Evolutionary conservation across 2,329 filamentous ascomycete genomes (phyloP).

Genomic region (Ceratocystis eucalypticola): DNA sequence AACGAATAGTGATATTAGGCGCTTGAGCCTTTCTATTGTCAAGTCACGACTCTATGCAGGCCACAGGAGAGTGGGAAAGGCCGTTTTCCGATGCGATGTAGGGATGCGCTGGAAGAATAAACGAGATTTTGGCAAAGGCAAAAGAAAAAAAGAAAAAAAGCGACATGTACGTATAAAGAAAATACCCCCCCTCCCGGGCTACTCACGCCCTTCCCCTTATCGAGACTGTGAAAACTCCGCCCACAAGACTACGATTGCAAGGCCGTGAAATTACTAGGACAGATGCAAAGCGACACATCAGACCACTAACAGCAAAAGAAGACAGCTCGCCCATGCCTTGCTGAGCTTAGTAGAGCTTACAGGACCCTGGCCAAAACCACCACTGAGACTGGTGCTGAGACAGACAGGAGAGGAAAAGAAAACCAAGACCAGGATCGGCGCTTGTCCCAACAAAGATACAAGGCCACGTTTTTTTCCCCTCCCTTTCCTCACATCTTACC

Average conservation of each 20-base stretch:
- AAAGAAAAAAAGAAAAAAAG: no score
- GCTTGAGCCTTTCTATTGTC: neutral
- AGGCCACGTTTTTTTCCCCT: neutral
- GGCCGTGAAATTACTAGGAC: neutral
- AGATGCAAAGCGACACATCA: neutral
- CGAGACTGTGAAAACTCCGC: neutral
- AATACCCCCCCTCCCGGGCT: no score
- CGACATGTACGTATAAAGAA: no score
- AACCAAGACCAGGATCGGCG: neutral
- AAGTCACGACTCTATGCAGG: neutral
- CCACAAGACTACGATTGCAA: neutral
- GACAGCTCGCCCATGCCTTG: neutral
- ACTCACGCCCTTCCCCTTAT: neutral
- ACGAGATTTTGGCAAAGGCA: no score
- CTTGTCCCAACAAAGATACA: conserved; percentile 1
- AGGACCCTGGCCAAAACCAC: conserved; percentile 3
- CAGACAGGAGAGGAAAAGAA: neutral
- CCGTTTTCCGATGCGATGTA: no score
- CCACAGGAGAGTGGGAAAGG: neutral
- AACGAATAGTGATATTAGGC: neutral
- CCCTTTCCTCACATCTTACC: neutral
- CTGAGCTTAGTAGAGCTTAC: neutral
- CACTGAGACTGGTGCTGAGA: conserved; percentile 1
- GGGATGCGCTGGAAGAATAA: no score
- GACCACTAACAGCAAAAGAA: neutral